Evolutionary conservation across 345 rosid genomes (phyloP).

Genomic region (Passiflora organensis): DNA sequence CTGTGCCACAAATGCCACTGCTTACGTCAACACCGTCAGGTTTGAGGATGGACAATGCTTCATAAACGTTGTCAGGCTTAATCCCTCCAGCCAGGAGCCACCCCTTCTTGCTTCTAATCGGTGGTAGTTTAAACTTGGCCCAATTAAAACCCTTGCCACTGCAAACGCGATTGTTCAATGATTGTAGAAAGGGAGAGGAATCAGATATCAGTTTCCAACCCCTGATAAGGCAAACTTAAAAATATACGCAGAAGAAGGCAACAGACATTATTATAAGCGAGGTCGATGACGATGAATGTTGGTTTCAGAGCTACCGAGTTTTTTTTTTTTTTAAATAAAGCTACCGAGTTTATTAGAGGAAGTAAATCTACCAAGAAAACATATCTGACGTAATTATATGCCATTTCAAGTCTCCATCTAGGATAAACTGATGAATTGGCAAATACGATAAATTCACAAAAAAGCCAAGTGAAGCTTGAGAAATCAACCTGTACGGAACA

Average conservation of each 20-base stretch:
- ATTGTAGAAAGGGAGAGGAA: not conserved
- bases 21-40: slow-evolving; percentile 85
- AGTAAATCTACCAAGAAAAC: too few species aligned
- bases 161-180: slow-evolving; percentile 15
- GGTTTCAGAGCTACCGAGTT: too few species aligned
- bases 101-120: slow-evolving; percentile 61
- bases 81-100: slow-evolving; percentile 95
- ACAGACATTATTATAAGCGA: too few species aligned
- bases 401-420: too few species aligned
- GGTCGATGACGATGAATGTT: too few species aligned
- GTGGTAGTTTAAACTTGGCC: slow-evolving; percentile 59
- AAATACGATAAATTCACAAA: too few species aligned
- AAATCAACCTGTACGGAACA: not conserved
- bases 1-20: slow-evolving; percentile 67
- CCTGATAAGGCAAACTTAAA: too few species aligned
- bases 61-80: slow-evolving; percentile 50
- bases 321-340: too few species aligned
- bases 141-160: slow-evolving; percentile 85
- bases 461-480: not conserved
- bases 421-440: too few species aligned
- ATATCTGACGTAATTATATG: too few species aligned
- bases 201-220: not conserved
- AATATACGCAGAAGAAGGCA: too few species aligned
- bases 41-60: slow-evolving; percentile 54
- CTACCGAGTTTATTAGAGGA: too few species aligned